Evolutionary conservation across 441 rosid genomes (phyloP), one percentile per base, ranked within the genome.

Genomic region (Syzygium malaccense): DNA sequence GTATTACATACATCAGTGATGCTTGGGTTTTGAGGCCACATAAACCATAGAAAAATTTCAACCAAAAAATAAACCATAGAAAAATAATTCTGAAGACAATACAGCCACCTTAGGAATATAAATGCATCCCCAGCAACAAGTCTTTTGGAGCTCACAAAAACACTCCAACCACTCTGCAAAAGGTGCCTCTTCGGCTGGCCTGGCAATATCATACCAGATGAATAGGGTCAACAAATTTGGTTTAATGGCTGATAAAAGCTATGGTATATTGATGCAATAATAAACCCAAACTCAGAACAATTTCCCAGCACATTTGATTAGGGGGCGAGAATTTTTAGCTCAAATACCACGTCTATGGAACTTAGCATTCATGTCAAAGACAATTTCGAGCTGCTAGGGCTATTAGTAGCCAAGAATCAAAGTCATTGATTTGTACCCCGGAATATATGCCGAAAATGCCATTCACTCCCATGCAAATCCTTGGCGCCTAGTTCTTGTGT

Each of bases 71-170:
- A 33, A 54, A 85, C 56, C 86, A 30, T 30, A 8, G 37, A 7
- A 85, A 55, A 55, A 85, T 17, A 85, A 85, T 85, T 55, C 20
- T 19, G 8, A 20, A 84, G 20, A 49, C 60, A 53, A 85, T 51
- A 54, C 54, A 55, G 28, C 86, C 86, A 85, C 86, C 86, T 85
- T 30, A 48, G 58, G n/a, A 85, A 85, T n/a, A 85, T 54, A 55
- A 85, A 85, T 33, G 86, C 86, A 85, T 85, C 56, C 45, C 86
- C 86, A 7, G 86, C 58, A 6, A 85, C 25, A 9, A 85, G 86
- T 85, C 86, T 28, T 48, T 85, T 85, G 86, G 86, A 85, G 86
- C 86, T 85, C 58, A 85, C 86, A 85, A 85, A 85, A n/a, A 48
- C 86, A 54, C 86, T 49, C 86, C 86, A 85, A 85, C 86, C 86